A percentile compares a stretch with the other conserved stretches of the same genome.
phyloP scores from a whole-genome alignment of 1,139 yeast species.

The Saccharomyces pastorianus region DNA sequence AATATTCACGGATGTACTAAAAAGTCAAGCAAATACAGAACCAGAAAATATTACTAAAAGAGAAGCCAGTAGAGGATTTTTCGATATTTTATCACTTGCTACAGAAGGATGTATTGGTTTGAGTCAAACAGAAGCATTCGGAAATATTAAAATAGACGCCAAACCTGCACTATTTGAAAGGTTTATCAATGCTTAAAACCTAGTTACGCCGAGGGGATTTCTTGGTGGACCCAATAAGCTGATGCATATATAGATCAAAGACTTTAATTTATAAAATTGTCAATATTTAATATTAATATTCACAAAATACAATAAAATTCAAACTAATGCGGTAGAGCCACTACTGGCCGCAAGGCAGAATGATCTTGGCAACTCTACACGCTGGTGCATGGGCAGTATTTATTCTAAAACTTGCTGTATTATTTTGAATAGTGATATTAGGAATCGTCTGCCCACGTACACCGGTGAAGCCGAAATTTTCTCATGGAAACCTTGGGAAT shows the following conservation, averaged over 20 bases:
- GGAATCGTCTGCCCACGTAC: neutral
- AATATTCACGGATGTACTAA: neutral
- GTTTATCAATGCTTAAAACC: slow-evolving; percentile 29
- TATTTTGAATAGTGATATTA: neutral
- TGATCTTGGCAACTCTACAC: neutral
- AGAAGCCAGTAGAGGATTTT: slow-evolving; percentile 70
- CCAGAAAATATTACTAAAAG: slow-evolving; percentile 47
- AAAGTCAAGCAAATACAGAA: slow-evolving; percentile 21
- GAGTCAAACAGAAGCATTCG: slow-evolving; percentile 54
- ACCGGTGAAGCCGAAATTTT: neutral
- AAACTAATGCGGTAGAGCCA: neutral
- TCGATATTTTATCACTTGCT: slow-evolving; percentile 76
- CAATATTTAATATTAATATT: neutral
- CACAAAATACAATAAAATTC: neutral
- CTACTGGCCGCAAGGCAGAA: neutral
- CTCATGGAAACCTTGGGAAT: neutral
- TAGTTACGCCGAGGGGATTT: neutral
- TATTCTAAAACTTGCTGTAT: neutral
- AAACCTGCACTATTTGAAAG: slow-evolving; percentile 43
- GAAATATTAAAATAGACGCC: slow-evolving; percentile 47
- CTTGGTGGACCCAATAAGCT: neutral
- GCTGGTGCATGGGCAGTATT: neutral
- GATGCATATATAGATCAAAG: neutral
- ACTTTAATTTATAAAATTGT: neutral
- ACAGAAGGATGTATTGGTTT: slow-evolving; percentile 64